Conservation (phyloP, 176 grass and related monocot species). For the Pontederia paniculata region DNA sequence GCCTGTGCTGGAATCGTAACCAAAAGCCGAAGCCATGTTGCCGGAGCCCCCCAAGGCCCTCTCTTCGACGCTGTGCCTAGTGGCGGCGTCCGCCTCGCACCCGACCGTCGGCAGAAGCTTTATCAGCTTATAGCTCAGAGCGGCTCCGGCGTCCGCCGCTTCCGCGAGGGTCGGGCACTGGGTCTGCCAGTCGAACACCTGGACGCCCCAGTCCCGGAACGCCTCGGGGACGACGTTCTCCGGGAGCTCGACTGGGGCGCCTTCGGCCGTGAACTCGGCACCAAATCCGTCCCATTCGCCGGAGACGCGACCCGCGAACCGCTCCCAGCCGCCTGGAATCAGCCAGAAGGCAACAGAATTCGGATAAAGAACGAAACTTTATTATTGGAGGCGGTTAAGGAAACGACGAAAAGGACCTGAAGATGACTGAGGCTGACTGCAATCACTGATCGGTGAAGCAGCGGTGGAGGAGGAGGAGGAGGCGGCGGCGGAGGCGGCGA, state of each 20-base stretch:
- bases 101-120: conserved; percentile 81
- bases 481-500: not conserved
- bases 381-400: not conserved
- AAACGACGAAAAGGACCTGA: not conserved
- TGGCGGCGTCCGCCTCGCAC: conserved; percentile 92
- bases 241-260: conserved; percentile 65
- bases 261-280: conserved; percentile 60
- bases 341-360: conserved; percentile 4
- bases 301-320: conserved; percentile 61
- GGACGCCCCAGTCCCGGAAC: conserved; percentile 76
- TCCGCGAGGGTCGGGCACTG: conserved; percentile 87
- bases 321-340: conserved; percentile 39
- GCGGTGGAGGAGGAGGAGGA: conserved; percentile 3
- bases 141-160: conserved; percentile 20
- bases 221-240: conserved; percentile 64
- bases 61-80: conserved; percentile 55
- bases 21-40: conserved; percentile 46
- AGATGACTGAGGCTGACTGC: conserved; percentile 3
- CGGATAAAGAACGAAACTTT: not conserved
- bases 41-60: conserved; percentile 30
- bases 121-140: conserved; percentile 60
- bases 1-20: conserved; percentile 21
- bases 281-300: conserved; percentile 93
- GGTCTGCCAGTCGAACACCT: conserved; percentile 86
- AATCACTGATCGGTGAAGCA: not conserved